A percentile compares a stretch with the other conserved stretches of the same genome.
Conservation (phyloP, 176 grass and related monocot species). For the Lolium perenne region DNA sequence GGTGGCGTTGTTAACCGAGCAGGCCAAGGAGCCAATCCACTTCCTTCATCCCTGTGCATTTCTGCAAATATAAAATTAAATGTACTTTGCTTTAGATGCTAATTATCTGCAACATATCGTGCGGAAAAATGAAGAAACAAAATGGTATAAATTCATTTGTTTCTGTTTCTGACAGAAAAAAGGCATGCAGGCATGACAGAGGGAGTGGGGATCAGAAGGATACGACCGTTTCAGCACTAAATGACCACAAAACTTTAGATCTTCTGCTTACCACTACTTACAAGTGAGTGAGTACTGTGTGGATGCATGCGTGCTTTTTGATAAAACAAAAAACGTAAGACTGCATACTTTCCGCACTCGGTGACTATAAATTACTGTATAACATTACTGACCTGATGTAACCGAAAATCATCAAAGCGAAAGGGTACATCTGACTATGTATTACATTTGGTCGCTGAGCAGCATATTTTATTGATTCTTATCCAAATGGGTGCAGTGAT, state of each 20-base stretch:
- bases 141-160: neutral
- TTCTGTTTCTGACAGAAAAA: slow-evolving; percentile 3
- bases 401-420: slow-evolving; percentile 10
- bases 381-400: neutral
- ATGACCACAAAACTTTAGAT: slow-evolving; percentile 24
- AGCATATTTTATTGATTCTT: slow-evolving; percentile 7
- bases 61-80: slow-evolving; percentile 63
- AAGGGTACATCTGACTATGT: neutral
- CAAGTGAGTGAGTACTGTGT: neutral
- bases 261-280: neutral
- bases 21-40: slow-evolving; percentile 92
- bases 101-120: slow-evolving; percentile 4
- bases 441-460: neutral
- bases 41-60: slow-evolving; percentile 87
- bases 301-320: neutral
- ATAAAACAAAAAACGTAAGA: neutral
- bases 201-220: neutral
- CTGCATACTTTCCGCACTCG: slow-evolving; percentile 12
- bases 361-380: slow-evolving; percentile 7
- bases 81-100: slow-evolving; percentile 34
- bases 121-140: slow-evolving; percentile 12
- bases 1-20: slow-evolving; percentile 84
- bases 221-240: neutral
- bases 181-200: neutral
- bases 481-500: neutral